Conservation (phyloP, 352 stramenopile genomes). For the Phytophthora tentaculata region DNA sequence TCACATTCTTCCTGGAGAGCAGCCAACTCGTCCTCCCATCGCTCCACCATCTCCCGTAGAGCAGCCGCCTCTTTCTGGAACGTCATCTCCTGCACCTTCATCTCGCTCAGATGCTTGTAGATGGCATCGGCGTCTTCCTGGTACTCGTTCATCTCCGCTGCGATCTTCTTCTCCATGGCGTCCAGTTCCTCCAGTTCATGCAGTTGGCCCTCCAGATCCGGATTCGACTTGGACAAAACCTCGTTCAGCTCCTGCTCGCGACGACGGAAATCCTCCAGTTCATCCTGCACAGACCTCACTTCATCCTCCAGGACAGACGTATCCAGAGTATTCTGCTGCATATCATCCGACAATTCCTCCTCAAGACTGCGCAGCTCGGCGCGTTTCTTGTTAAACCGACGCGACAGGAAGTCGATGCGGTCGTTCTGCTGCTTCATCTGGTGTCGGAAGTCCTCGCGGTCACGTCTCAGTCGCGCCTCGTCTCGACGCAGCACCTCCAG, state of each 20-base stretch:
- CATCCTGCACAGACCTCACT: conserved; percentile 43
- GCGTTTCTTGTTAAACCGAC: conserved; percentile 47
- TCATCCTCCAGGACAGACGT: conserved; percentile 74
- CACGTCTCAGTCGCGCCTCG: conserved; percentile 39
- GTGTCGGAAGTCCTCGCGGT: conserved; percentile 40
- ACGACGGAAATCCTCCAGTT: conserved; percentile 41
- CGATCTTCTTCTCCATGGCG: conserved; percentile 6
- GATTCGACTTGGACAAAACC: conserved; percentile 53
- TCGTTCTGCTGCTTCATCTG: conserved; percentile 44
- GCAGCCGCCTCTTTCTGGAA: conserved; percentile 54
- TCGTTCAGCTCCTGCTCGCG: conserved; percentile 55
- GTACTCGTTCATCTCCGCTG: conserved; percentile 53
- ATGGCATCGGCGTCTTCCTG: conserved; percentile 69
- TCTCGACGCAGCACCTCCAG: conserved; percentile 50
- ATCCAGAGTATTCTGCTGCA: conserved; percentile 64
- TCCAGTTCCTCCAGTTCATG: conserved; percentile 55
- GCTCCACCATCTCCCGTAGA: conserved; percentile 53
- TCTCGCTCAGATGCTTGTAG: conserved; percentile 79
- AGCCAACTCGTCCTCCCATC: conserved; percentile 59
- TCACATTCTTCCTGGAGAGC: conserved; percentile 65
- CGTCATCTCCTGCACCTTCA: conserved; percentile 75
- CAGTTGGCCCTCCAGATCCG: conserved; percentile 53
- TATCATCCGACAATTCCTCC: conserved; percentile 58
- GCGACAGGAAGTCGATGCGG: conserved; percentile 51
- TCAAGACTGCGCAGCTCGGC: conserved; percentile 60